Conservation (phyloP, 371 early-diverging fungal species). For the Conidiobolus incongruus region DNA sequence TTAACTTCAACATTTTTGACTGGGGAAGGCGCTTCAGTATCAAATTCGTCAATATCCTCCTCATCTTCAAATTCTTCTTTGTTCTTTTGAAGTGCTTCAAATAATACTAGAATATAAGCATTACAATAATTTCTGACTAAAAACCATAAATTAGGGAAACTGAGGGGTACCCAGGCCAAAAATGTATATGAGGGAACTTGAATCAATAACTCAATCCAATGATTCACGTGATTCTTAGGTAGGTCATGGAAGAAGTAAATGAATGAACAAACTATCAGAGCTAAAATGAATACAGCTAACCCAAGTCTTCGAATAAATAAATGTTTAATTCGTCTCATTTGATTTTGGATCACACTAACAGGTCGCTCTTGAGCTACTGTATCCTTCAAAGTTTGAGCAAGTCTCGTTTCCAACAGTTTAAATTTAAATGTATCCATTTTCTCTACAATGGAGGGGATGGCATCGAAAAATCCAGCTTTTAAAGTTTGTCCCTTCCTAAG, state of each 20-base stretch:
- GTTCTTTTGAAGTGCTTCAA: slow-evolving; percentile 73
- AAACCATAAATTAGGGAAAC: slow-evolving; percentile 41
- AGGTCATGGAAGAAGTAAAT: slow-evolving; percentile 29
- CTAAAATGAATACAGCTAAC: slow-evolving; percentile 12
- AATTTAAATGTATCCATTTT: slow-evolving; percentile 50
- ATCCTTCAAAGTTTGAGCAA: slow-evolving; percentile 33
- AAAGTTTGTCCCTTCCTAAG: slow-evolving; percentile 2
- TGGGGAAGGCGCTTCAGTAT: slow-evolving; percentile 90
- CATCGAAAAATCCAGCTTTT: slow-evolving; percentile 6
- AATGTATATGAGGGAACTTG: slow-evolving; percentile 43
- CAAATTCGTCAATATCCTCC: slow-evolving; percentile 92
- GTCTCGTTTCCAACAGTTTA: slow-evolving; percentile 51
- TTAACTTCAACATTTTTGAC: slow-evolving; percentile 75
- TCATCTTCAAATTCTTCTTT: slow-evolving; percentile 88
- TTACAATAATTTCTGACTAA: slow-evolving; percentile 65
- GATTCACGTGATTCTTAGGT: slow-evolving; percentile 14
- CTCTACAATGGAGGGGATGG: background rate
- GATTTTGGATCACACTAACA: slow-evolving; percentile 32
- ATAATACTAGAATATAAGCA: slow-evolving; percentile 64
- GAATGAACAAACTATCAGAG: slow-evolving; percentile 26
- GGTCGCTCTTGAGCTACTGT: slow-evolving; percentile 48
- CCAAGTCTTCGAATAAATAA: slow-evolving; percentile 23
- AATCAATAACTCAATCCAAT: slow-evolving; percentile 31
- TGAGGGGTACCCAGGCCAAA: slow-evolving; percentile 43
- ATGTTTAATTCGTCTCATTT: slow-evolving; percentile 21